These are phyloP conservation scores for Eucalyptus cloeziana DNA, from an alignment of 345 rosid species.

Conservation along the genomic window DNA sequence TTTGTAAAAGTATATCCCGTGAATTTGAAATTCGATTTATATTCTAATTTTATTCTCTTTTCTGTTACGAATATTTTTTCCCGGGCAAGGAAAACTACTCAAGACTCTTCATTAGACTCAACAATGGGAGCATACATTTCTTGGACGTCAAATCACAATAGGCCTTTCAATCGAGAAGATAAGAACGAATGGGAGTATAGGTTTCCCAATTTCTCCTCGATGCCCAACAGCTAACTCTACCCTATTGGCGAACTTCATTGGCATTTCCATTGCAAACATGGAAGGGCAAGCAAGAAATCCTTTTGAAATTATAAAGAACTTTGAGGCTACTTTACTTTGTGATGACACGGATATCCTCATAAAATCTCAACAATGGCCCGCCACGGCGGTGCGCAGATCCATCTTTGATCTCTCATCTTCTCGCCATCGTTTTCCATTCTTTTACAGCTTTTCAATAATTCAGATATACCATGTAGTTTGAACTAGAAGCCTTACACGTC, in stretches of 20 bases:
- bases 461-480: background rate
- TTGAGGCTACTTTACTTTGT: background rate
- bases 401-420: background rate
- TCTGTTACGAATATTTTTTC: background rate
- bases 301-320: background rate
- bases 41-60: background rate
- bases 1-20: background rate
- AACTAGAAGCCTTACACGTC: background rate
- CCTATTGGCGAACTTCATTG: background rate
- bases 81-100: background rate
- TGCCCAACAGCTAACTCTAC: background rate
- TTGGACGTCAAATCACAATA: background rate
- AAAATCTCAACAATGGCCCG: background rate
- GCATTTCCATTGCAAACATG: background rate
- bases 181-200: background rate
- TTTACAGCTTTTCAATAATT: background rate
- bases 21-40: background rate
- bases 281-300: background rate
- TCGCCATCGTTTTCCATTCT: background rate
- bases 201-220: background rate
- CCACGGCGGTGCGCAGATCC: background rate
- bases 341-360: background rate
- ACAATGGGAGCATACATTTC: background rate
- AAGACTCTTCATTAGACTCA: background rate
- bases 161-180: background rate